Evolutionary conservation across 23 red algal genomes (phyloP), one percentile per base, ranked within the genome.

Genomic region (Pyropia yezoensis): DNA sequence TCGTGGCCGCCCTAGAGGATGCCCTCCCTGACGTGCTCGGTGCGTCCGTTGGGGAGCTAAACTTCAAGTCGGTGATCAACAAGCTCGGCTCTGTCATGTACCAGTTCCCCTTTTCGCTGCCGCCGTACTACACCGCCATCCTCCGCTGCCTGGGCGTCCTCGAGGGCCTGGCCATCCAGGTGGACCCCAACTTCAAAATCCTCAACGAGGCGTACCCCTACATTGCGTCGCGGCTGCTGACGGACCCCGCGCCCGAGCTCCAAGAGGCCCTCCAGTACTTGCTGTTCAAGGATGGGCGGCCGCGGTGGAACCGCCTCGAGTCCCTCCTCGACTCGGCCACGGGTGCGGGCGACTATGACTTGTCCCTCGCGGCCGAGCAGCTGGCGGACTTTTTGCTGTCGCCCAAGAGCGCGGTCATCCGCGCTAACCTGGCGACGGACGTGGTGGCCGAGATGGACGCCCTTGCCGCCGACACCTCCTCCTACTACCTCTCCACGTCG

Each of bases 51-150:
- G 79, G 84, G 20, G 86, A 98, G 52, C 49, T 98, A 59, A 98
- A 98, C 50, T 98, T 98, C 79, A 98, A 98, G 67, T 88, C 80
- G 16, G 94, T 98, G 5, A 98, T 98, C 63, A 78, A 91, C 85
- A 98, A 98, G 78, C 81, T 98, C 21, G 94, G 94, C 3, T 83
- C 85, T 7, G 94, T 98, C 17, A 89, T 98, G 82, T 98, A 91
- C 68, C 70, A 88, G 59, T 98, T 87, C 69, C 86, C 86, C 14
- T 98, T 98, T 71, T 73, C 77, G 11, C 79, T 98, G 54, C 94
- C 94, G 17, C 69, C 85, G 6, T 98, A 91, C 72, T 98, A 98
- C 74, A 98, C 94, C 13, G 94, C 94, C 16, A 91, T 98, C 56
- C 83, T 98, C 34, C 79, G 94, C 14, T 98, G 94, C 57, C 55